Evolutionary conservation across 225 moss, liverwort and hornwort species (phyloP).

Genomic region (Asterella californica): DNA sequence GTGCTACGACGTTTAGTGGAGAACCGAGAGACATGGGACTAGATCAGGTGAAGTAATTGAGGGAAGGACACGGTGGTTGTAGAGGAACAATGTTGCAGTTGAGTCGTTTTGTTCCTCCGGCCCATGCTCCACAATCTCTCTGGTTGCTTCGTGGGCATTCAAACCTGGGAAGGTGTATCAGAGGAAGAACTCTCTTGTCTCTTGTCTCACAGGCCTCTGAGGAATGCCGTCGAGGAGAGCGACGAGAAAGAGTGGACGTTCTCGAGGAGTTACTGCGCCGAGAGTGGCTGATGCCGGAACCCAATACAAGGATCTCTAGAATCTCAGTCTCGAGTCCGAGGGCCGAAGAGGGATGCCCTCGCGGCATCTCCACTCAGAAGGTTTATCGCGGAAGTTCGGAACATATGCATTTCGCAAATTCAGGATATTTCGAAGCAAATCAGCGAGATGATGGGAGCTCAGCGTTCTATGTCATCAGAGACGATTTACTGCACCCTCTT

Average conservation of each 20-base stretch:
- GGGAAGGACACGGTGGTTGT: not conserved
- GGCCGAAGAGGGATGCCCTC: not conserved
- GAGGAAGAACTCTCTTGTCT: not conserved
- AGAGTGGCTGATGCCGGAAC: conserved; percentile 34
- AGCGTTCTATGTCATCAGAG: conserved; percentile 63
- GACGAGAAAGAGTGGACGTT: not conserved
- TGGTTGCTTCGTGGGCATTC: not conserved
- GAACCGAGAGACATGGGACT: not conserved
- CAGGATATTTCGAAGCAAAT: conserved; percentile 3
- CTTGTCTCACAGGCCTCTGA: not conserved
- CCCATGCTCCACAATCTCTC: not conserved
- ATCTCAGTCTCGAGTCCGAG: conserved; percentile 12
- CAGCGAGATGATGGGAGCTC: not conserved
- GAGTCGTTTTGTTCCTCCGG: not conserved
- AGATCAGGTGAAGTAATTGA: not conserved
- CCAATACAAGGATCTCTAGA: conserved; percentile 31
- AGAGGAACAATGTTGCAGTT: not conserved
- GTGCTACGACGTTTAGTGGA: too few species aligned
- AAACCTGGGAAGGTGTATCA: not conserved
- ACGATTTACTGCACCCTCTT: conserved; percentile 76
- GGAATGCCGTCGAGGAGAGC: not conserved
- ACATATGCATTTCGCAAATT: conserved; percentile 12
- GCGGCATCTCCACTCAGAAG: not conserved
- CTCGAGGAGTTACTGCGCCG: conserved; percentile 25
- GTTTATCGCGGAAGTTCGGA: not conserved